Conservation (phyloP, 1,284 basidiomycete species). For the Inonotus hispidus region DNA sequence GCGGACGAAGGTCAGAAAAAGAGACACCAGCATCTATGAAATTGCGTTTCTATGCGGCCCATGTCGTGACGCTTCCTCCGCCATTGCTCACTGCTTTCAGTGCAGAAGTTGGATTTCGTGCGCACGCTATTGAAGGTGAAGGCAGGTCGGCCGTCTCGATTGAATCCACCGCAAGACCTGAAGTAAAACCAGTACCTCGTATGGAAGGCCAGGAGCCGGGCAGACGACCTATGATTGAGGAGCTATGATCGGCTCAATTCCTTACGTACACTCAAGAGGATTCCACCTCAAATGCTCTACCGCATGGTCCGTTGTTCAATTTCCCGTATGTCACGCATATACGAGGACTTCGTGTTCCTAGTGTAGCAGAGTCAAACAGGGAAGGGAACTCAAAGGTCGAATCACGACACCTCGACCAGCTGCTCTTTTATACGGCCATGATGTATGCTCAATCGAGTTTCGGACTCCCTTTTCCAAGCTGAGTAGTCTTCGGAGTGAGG, state of each 20-base stretch:
- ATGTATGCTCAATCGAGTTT: constrained; percentile 1
- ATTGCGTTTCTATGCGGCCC: constrained; percentile 53
- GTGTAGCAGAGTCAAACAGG: background rate
- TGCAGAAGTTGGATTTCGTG: constrained; percentile 8
- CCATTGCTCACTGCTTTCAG: constrained; percentile 13
- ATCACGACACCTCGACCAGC: background rate
- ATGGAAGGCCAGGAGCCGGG: background rate
- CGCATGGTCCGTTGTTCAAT: background rate
- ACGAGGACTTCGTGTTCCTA: background rate
- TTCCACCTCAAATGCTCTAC: background rate
- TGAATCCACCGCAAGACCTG: background rate
- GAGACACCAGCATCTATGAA: constrained; percentile 33
- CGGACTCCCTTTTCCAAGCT: background rate
- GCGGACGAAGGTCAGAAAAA: background rate
- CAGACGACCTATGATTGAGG: background rate
- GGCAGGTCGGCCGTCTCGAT: background rate
- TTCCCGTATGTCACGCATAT: background rate
- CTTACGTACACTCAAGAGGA: no score
- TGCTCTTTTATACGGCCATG: background rate
- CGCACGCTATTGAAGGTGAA: constrained; percentile 4
- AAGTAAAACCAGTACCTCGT: background rate
- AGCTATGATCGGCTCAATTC: background rate
- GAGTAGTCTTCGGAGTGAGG: background rate
- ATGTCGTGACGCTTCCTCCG: constrained; percentile 40
- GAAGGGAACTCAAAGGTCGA: background rate